Percentiles rank a stretch among this genome's conserved stretches.
Evolutionary conservation across 129 eudicot species (phyloP).

Genomic region (Artemisia annua): DNA sequence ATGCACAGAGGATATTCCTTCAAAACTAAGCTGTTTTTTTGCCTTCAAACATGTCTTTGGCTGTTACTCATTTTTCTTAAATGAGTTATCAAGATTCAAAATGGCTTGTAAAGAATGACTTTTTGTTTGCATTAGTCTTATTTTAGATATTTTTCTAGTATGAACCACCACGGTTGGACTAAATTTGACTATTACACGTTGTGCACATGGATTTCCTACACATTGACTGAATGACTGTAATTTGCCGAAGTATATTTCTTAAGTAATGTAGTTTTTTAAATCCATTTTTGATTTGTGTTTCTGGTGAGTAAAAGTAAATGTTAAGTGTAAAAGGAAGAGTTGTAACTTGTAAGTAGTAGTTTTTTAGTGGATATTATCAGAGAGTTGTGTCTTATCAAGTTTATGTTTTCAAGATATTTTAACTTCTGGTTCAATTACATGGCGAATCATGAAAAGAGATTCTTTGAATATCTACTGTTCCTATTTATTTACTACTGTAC

Average conservation of each 20-base stretch:
- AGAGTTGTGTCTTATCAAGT: neutral
- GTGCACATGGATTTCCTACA: neutral
- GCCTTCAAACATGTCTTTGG: conserved; percentile 18
- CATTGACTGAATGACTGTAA: conserved; percentile 16
- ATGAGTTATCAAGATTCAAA: conserved; percentile 24
- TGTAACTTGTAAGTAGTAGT: neutral
- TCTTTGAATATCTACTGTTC: neutral
- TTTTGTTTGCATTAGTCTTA: neutral
- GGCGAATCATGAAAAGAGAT: neutral
- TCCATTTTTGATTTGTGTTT: conserved; percentile 6
- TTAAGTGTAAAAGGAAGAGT: neutral
- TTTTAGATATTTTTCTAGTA: neutral
- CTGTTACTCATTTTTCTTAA: conserved; percentile 1
- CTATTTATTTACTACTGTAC: no score
- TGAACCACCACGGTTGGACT: conserved; percentile 6
- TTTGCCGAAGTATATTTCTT: neutral
- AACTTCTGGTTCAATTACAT: conserved; percentile 13
- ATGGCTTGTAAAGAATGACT: conserved; percentile 13
- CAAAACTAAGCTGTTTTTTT: neutral
- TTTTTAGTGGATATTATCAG: neutral
- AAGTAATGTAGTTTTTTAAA: neutral
- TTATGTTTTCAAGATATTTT: conserved; percentile 1
- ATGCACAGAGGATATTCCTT: conserved; percentile 11
- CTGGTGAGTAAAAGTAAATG: neutral
- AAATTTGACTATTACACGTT: conserved; percentile 18